Base-by-base conservation (phyloP, 768 basidiomycete genomes). In the Thelephora ganbajun region DNA sequence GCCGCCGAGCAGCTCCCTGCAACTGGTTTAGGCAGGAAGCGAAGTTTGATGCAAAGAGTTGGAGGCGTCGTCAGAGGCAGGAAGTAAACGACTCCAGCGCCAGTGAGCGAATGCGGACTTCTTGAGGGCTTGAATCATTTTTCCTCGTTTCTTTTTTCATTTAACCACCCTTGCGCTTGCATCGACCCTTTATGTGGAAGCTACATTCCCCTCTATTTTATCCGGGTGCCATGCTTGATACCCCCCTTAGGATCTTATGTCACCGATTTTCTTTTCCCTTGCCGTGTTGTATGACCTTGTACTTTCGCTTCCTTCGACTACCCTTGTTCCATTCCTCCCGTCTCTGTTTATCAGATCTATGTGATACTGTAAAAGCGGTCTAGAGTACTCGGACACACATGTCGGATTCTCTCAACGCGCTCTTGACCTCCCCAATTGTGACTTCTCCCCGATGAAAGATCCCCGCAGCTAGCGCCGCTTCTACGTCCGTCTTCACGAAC, bases 381-480 rank as follows among this genome's bases (percentile, higher is more conserved):
- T 14, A 16, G 36, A 12, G 43, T 43, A 12, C 45, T 51, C 76
- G 65, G 37, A 74, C 73, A 48, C 74, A 76, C 45, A 86, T 71
- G 0, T 66, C 65, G 11, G 69, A 69, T 4, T 52, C 56, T 33
- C 56, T 57, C 52, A 88, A 57, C 1, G 69, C 63, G 37, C 64
- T 63, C 66, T 97, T 99, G 48, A 97, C 85, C 44, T 85, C 80
- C 42, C 66, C 64, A 51, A 99, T 93, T 36, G 65, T 70, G 3
- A 99, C 94, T 61, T 97, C 86, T 42, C 72, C 75, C 30, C 96
- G 69, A 63, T 99, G 96, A 64, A 99, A 99, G 54, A 98, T 96
- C 1, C 96, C 96, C 11, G 96, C 96, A 9, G 96, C 96, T 48
- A 99, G 65, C 1, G 86, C 96, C 41, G 96, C 90, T 63, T 94